Evolutionary conservation across 1,284 basidiomycete species (phyloP).

Genomic region (Gymnopus androsaceus): DNA sequence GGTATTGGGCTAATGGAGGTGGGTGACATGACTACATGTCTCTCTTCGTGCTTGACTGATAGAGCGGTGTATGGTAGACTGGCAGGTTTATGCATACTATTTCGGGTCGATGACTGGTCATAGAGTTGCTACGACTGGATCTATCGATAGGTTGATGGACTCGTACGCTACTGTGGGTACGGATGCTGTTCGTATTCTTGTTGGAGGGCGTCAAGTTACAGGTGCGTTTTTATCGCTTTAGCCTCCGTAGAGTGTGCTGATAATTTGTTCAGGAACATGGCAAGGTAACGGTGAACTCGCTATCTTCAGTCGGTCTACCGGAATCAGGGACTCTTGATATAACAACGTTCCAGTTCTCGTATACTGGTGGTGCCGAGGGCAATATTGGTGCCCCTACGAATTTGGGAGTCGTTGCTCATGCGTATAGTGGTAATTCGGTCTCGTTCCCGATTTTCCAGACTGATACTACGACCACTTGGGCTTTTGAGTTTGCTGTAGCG

Average conservation of each 20-base stretch:
- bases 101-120: constrained; percentile 21
- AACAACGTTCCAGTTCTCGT: constrained; percentile 21
- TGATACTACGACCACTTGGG: constrained; percentile 24
- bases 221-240: constrained; percentile 7
- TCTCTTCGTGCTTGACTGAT: too few species aligned
- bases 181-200: constrained; percentile 23
- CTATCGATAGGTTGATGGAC: constrained; percentile 24
- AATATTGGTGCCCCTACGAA: constrained; percentile 20
- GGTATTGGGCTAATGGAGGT: constrained; percentile 24
- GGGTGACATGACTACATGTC: too few species aligned
- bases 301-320: constrained; percentile 21
- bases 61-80: too few species aligned
- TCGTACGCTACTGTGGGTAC: constrained; percentile 25
- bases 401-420: constrained; percentile 21
- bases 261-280: constrained; percentile 15
- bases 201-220: constrained; percentile 23
- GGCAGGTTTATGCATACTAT: constrained; percentile 26
- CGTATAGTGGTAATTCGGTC: constrained; percentile 23
- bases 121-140: constrained; percentile 23
- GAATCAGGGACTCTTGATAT: constrained; percentile 23
- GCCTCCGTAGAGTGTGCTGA: not conserved
- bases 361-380: constrained; percentile 12
- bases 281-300: constrained; percentile 21
- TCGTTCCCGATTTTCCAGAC: constrained; percentile 27
- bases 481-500: constrained; percentile 21